phyloP scores from a whole-genome alignment of 805 yeast genomes.

The Pichia nakasei region DNA sequence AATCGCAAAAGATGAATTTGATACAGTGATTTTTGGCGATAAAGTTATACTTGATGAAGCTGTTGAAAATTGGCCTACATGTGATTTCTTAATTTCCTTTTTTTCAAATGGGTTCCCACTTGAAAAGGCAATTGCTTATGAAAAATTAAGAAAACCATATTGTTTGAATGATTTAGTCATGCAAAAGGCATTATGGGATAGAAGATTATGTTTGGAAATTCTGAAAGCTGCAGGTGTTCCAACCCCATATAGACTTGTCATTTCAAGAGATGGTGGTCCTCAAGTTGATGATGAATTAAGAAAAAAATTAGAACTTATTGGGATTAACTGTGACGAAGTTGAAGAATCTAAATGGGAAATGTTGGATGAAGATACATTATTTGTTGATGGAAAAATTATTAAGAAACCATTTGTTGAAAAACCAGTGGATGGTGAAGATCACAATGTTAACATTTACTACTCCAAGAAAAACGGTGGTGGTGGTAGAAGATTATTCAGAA shows the following conservation, averaged over 20 bases:
- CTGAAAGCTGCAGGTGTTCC: slow-evolving; percentile 79
- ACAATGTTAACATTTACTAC: slow-evolving; percentile 89
- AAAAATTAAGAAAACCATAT: slow-evolving; percentile 81
- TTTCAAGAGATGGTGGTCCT: slow-evolving; percentile 97
- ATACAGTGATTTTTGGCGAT: slow-evolving; percentile 94
- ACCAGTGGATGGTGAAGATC: slow-evolving; percentile 99
- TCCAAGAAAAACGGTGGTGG: slow-evolving; percentile 91
- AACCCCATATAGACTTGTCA: slow-evolving; percentile 81
- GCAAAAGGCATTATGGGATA: slow-evolving; percentile 96
- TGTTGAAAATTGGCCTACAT: slow-evolving; percentile 97
- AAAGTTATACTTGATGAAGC: slow-evolving; percentile 90
- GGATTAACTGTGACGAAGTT: slow-evolving; percentile 41
- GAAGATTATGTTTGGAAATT: slow-evolving; percentile 75
- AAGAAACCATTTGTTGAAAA: slow-evolving; percentile 94
- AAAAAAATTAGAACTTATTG: slow-evolving; percentile 49
- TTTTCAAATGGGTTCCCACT: slow-evolving; percentile 95
- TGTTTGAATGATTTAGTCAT: slow-evolving; percentile 79
- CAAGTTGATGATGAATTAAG: slow-evolving; percentile 60
- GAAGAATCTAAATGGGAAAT: slow-evolving; percentile 77
- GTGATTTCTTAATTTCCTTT: slow-evolving; percentile 89
- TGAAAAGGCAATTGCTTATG: slow-evolving; percentile 90
- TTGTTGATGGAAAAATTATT: slow-evolving; percentile 63
- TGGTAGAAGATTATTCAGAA: slow-evolving; percentile 87
- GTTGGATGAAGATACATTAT: slow-evolving; percentile 79
- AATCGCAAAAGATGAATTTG: slow-evolving; percentile 91